Evolutionary conservation across 305 asterid species (phyloP), one percentile per base, ranked within the genome.

Genomic region (Fraxinus angustifolia): DNA sequence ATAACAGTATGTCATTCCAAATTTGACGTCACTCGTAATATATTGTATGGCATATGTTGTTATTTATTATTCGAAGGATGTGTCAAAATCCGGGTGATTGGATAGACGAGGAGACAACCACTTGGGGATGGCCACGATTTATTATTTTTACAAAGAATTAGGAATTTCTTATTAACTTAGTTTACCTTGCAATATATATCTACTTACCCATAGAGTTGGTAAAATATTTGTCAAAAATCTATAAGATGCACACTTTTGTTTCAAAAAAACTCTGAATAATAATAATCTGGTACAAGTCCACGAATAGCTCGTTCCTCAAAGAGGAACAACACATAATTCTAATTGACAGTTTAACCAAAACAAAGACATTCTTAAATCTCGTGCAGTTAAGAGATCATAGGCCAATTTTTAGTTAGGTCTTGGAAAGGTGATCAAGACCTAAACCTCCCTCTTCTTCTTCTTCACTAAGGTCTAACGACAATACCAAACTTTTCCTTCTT

Each of bases 341-440:
- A 26, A 65, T 65, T 10, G 33, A 62, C 72, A 42, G 70, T 76
- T 68, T 17, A 77, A 38, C 38, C 8, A 56, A 45, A 68, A 68
- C 28, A 5, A 65, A 50, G 21, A 42, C 38, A 4, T 7, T 21
- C 14, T 33, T 38, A 68, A 34, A 60, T 53, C 71, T 79, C 77
- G 77, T 82, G 85, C 86, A 81, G 35, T 83, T 73, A 76, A 26
- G 45, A 80, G 75, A 81, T 78, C 60, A 45, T 74, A 28, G 83
- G 75, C 78, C 84, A 88, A 81, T 79, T 75, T 80, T 83, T 58
- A 83, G 92, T 88, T 90, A 87, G 92, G 91, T 88, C 80, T 81
- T 81, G 84, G 87, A 88, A 87, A 91, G 86, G 75, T 79, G 84
- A 85, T 80, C 75, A 83, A 83, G 85, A 86, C 89, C 90, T 84